These are phyloP conservation scores for Iris macrosiphon DNA, from an alignment of 106 monocot genomes.

Conservation along the genomic window DNA sequence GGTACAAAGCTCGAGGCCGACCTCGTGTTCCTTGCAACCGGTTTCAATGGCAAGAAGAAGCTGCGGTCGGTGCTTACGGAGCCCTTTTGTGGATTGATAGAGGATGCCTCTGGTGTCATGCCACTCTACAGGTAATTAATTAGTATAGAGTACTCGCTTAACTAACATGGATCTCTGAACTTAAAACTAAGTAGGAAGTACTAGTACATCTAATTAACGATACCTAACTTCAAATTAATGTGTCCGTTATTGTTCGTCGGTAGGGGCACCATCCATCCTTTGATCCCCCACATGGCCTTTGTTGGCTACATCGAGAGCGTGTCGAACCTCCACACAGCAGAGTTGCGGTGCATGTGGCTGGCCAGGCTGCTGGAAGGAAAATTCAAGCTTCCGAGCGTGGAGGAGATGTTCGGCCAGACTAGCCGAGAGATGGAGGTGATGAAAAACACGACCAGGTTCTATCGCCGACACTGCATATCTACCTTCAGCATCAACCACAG, in stretches of 20 bases:
- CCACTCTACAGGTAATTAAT: conserved; percentile 85
- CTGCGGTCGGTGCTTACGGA: conserved; percentile 47
- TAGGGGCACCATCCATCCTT: conserved; percentile 72
- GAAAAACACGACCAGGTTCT: conserved; percentile 75
- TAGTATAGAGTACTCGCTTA: too few relatives aligned
- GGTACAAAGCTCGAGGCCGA: conserved; percentile 62
- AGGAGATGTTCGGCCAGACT: conserved; percentile 43
- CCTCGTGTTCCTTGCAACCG: conserved; percentile 73
- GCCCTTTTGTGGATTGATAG: conserved; percentile 37
- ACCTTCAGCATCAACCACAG: conserved; percentile 92
- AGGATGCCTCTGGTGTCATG: conserved; percentile 49
- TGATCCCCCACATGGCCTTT: conserved; percentile 79
- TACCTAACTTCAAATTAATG: not conserved
- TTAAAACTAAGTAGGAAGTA: too few relatives aligned
- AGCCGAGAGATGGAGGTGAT: conserved; percentile 54
- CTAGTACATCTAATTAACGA: too few relatives aligned
- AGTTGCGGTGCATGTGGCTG: conserved; percentile 77
- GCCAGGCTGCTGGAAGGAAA: conserved; percentile 44
- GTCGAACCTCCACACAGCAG: conserved; percentile 86
- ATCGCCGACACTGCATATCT: conserved; percentile 85
- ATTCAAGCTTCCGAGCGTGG: conserved; percentile 56
- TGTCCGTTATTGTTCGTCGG: too few relatives aligned
- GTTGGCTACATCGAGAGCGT: conserved; percentile 90
- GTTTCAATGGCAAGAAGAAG: conserved; percentile 83
- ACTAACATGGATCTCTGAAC: too few relatives aligned